Conservation (phyloP, 192 early-diverging fungal species). For the Coemansia asiatica region DNA sequence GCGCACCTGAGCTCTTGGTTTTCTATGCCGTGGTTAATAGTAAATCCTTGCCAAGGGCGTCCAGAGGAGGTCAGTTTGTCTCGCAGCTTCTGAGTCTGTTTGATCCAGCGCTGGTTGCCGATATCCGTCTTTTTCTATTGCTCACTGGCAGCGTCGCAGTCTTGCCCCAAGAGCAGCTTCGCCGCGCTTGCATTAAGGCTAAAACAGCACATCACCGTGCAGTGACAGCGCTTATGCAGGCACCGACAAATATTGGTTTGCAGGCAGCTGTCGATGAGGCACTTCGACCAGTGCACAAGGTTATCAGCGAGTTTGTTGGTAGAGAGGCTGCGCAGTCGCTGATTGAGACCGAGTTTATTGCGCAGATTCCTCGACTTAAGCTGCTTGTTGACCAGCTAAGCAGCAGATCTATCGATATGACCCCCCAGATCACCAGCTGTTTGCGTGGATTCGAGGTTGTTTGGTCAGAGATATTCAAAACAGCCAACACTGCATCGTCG, state of each 20-base stretch:
- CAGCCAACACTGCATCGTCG: slow-evolving; percentile 4
- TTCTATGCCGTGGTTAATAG: slow-evolving; percentile 35
- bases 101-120: slow-evolving; percentile 13
- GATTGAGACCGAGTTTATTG: slow-evolving; percentile 19
- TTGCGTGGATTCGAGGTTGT: slow-evolving; percentile 7
- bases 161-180: slow-evolving; percentile 33
- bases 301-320: slow-evolving; percentile 17
- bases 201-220: slow-evolving; percentile 22
- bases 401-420: not conserved
- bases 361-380: slow-evolving; percentile 6
- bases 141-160: slow-evolving; percentile 14
- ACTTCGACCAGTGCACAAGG: slow-evolving; percentile 8
- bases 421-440: not conserved
- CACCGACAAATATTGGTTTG: not conserved
- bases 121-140: slow-evolving; percentile 18
- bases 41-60: slow-evolving; percentile 20
- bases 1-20: slow-evolving; percentile 26
- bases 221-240: not conserved
- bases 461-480: slow-evolving; percentile 31
- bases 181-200: slow-evolving; percentile 25
- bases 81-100: slow-evolving; percentile 16
- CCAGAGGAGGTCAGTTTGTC: not conserved
- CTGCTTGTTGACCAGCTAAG: slow-evolving; percentile 20
- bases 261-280: slow-evolving; percentile 3
- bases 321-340: slow-evolving; percentile 3